Conservation (phyloP, 106 monocot species). For the Vanilla planifolia region DNA sequence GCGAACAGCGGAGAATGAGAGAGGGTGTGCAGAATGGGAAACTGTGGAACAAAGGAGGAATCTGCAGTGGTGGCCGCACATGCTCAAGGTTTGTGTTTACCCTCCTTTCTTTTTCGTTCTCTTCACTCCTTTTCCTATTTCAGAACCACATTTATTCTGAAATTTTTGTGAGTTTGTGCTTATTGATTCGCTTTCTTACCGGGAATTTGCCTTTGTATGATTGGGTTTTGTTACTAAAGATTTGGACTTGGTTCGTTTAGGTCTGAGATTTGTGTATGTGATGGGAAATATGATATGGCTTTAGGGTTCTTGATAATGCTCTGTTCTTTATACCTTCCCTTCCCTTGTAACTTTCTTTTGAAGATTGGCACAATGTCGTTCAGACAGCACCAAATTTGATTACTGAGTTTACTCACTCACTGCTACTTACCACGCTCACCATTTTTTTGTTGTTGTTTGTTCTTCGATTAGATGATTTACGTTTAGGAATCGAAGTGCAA, state of each 20-base stretch:
- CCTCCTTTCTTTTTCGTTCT: neutral
- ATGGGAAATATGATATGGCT: neutral
- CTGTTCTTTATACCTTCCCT: neutral
- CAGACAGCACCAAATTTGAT: neutral
- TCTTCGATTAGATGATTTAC: neutral
- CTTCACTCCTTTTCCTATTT: neutral
- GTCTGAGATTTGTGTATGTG: neutral
- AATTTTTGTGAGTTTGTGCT: neutral
- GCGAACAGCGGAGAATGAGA: neutral
- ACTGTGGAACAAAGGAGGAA: conserved; percentile 94
- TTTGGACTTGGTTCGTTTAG: neutral
- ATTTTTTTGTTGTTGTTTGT: neutral
- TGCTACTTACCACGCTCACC: neutral
- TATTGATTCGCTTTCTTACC: neutral
- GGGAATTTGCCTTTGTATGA: neutral
- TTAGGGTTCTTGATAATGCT: neutral
- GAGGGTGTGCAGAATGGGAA: conserved; percentile 54
- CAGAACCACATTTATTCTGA: no score
- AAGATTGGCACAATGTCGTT: no score
- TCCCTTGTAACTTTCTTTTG: no score
- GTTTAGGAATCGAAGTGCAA: no score
- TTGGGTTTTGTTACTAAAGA: neutral
- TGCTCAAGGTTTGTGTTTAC: conserved; percentile 8
- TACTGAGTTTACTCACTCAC: neutral
- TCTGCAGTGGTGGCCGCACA: conserved; percentile 80